Evolutionary conservation across 163 green algal genomes (phyloP).

Genomic region (Trebouxia gelatinosa): DNA sequence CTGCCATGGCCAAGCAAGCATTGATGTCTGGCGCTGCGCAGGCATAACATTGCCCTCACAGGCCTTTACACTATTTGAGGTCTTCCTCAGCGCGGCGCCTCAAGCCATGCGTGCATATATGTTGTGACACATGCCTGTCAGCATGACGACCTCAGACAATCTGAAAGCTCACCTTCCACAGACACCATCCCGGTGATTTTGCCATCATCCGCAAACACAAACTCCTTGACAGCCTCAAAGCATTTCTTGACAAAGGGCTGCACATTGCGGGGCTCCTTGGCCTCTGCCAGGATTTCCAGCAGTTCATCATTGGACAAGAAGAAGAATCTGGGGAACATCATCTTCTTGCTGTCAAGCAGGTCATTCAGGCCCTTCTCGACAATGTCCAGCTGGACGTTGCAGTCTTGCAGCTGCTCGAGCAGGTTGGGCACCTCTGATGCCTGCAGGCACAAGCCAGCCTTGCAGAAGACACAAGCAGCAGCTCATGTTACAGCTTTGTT

Average conservation of each 20-base stretch:
- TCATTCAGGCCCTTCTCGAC: conserved; percentile 75
- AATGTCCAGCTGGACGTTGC: conserved; percentile 65
- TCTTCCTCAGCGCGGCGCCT: too few relatives aligned
- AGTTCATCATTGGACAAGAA: conserved; percentile 78
- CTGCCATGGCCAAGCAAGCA: too few relatives aligned
- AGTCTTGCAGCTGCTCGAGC: conserved; percentile 65
- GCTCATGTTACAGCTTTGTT: too few relatives aligned
- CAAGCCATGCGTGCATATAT: too few relatives aligned
- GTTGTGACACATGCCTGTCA: too few relatives aligned
- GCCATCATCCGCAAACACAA: conserved; percentile 60
- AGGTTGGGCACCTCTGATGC: conserved; percentile 63
- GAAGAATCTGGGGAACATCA: conserved; percentile 70
- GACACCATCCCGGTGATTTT: conserved; percentile 55
- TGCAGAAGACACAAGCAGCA: neutral
- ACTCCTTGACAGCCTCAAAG: conserved; percentile 62
- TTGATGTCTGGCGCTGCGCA: too few relatives aligned
- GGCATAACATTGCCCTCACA: too few relatives aligned
- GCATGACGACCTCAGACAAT: too few relatives aligned
- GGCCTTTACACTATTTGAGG: too few relatives aligned
- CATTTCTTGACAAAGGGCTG: conserved; percentile 76
- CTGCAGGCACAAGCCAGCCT: neutral
- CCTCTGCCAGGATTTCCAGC: conserved; percentile 70
- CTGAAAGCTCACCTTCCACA: conserved; percentile 54
- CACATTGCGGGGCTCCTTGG: conserved; percentile 64
- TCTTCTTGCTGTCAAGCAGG: conserved; percentile 78